These are phyloP conservation scores for Picea abies DNA, from an alignment of 83 land plant genomes.

Conservation along the genomic window DNA sequence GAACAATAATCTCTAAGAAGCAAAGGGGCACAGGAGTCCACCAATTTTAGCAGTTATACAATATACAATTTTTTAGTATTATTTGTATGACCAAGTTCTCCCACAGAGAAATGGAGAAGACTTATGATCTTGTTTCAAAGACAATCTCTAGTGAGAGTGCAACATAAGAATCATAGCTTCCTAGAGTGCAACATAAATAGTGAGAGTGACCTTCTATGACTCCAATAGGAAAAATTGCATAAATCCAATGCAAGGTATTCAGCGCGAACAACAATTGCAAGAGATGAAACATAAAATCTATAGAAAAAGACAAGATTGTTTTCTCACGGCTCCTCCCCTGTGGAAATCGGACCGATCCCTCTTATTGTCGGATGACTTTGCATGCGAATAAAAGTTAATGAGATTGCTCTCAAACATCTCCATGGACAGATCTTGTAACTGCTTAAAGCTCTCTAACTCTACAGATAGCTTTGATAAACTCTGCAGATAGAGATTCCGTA, in stretches of 20 bases:
- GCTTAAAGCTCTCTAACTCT: too few relatives aligned
- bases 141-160: too few relatives aligned
- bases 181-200: background rate
- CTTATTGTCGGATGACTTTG: too few relatives aligned
- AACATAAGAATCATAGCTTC: background rate
- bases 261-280: background rate
- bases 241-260: background rate
- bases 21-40: background rate
- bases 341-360: too few relatives aligned
- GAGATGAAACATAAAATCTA: background rate
- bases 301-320: background rate
- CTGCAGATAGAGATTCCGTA: too few relatives aligned
- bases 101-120: too few relatives aligned
- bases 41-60: background rate
- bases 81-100: too few relatives aligned
- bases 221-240: background rate
- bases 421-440: conserved; percentile 3
- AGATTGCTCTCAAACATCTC: conserved; percentile 5
- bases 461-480: too few relatives aligned
- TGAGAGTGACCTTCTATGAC: background rate
- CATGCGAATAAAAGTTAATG: background rate
- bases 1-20: background rate
- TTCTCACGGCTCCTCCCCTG: too few relatives aligned
- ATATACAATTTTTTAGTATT: too few relatives aligned
- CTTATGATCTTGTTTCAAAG: too few relatives aligned